These are phyloP conservation scores for Wickerhamiella allomyrinae DNA, from an alignment of 805 yeast species.

Conservation along the genomic window DNA sequence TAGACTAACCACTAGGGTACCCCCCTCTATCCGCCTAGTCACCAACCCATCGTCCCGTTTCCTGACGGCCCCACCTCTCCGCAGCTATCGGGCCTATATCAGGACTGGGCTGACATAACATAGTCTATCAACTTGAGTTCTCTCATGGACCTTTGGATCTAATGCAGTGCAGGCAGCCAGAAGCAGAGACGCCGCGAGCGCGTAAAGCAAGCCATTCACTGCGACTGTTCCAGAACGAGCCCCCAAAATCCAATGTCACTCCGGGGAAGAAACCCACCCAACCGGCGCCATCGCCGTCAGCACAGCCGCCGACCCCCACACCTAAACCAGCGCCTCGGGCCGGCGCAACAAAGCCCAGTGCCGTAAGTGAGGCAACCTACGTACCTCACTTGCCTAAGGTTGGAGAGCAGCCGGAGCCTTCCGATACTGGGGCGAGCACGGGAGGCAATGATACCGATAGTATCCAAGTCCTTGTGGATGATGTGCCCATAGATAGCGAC, in stretches of 20 bases:
- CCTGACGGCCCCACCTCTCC: too few relatives aligned
- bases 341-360: neutral
- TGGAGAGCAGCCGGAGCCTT: constrained; percentile 2
- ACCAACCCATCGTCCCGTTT: too few relatives aligned
- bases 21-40: too few relatives aligned
- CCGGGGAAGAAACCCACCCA: neutral
- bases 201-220: constrained; percentile 29
- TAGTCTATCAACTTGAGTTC: too few relatives aligned
- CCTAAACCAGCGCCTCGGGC: neutral
- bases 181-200: constrained; percentile 13
- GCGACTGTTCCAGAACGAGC: constrained; percentile 25
- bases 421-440: neutral
- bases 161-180: constrained; percentile 8
- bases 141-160: neutral
- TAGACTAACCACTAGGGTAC: too few relatives aligned
- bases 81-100: too few relatives aligned
- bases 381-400: constrained; percentile 16
- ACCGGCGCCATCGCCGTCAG: neutral
- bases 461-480: constrained; percentile 1
- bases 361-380: constrained; percentile 19
- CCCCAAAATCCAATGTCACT: constrained; percentile 2
- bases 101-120: too few relatives aligned
- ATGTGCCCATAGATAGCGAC: constrained; percentile 4
- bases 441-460: neutral
- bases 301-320: neutral